These are phyloP conservation scores for Vitellaria paradoxa DNA, from an alignment of 179 eudicot genomes.

Conservation along the genomic window DNA sequence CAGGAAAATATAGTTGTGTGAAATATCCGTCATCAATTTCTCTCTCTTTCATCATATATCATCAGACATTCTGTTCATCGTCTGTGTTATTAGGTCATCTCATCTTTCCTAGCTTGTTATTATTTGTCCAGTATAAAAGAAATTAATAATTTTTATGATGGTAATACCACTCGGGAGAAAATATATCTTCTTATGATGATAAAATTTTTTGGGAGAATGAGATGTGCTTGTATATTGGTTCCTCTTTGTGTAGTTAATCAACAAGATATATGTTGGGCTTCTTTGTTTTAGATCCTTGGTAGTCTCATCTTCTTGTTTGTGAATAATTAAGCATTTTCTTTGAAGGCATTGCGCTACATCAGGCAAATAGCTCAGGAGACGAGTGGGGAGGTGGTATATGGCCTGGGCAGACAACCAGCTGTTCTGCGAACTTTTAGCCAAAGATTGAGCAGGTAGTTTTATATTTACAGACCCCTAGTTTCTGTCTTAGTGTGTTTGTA, in stretches of 20 bases:
- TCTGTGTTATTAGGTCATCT: not conserved
- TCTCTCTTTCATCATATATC: conserved; percentile 14
- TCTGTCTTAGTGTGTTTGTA: not conserved
- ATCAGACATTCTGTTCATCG: not conserved
- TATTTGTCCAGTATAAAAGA: not conserved
- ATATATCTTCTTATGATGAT: conserved; percentile 5
- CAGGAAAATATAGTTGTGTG: too few species aligned
- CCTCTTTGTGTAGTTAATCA: not conserved
- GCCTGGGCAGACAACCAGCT: conserved; percentile 89
- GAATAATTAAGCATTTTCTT: conserved; percentile 8
- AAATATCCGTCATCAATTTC: too few species aligned
- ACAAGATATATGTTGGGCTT: not conserved
- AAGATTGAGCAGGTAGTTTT: conserved; percentile 66
- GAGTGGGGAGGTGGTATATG: conserved; percentile 84
- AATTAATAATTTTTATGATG: not conserved
- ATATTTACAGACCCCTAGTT: conserved; percentile 7
- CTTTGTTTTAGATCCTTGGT: not conserved
- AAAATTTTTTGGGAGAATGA: not conserved
- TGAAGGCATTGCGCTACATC: conserved; percentile 75
- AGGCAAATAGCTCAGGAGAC: conserved; percentile 91
- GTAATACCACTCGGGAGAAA: conserved; percentile 30
- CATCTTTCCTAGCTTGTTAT: not conserved
- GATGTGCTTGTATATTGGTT: not conserved
- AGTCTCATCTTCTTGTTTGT: conserved; percentile 8
- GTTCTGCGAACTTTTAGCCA: conserved; percentile 88